These are phyloP conservation scores for Umbilicus rupestris DNA, from an alignment of 164 flowering plant genomes.

Conservation along the genomic window DNA sequence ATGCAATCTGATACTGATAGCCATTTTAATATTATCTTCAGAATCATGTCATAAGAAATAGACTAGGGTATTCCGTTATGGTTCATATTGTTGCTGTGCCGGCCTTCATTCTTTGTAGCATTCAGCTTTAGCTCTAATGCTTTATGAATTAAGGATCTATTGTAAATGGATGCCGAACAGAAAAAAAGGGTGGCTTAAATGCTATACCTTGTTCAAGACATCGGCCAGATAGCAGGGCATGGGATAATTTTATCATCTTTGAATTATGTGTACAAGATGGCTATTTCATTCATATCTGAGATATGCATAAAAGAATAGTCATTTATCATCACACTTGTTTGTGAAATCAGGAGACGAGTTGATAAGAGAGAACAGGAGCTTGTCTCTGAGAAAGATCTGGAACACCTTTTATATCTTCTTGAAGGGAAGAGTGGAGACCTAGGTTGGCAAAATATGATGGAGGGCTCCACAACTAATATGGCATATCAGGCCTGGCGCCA, in stretches of 20 bases:
- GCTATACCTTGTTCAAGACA: not conserved
- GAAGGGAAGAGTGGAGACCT: slow-evolving; percentile 52
- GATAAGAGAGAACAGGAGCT: slow-evolving; percentile 26
- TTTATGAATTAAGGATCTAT: not conserved
- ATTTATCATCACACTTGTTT: not conserved
- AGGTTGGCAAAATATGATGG: slow-evolving; percentile 88
- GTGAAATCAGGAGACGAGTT: slow-evolving; percentile 17
- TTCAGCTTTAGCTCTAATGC: too few relatives aligned
- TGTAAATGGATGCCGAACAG: not conserved
- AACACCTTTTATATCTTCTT: slow-evolving; percentile 61
- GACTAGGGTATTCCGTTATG: not conserved
- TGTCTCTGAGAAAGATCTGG: slow-evolving; percentile 67
- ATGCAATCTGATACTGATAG: not conserved
- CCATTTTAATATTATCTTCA: not conserved
- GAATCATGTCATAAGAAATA: not conserved
- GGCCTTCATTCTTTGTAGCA: not conserved
- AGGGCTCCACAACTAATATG: slow-evolving; percentile 69
- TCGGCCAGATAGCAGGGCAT: not conserved
- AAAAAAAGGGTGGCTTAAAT: not conserved
- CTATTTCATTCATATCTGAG: not conserved
- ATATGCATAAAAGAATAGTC: not conserved
- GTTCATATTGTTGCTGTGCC: not conserved
- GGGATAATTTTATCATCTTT: not conserved
- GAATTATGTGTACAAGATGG: not conserved
- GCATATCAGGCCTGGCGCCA: slow-evolving; percentile 89